Conservation (phyloP, 1,284 basidiomycete species). For the Gastroboletus turbinatus region DNA sequence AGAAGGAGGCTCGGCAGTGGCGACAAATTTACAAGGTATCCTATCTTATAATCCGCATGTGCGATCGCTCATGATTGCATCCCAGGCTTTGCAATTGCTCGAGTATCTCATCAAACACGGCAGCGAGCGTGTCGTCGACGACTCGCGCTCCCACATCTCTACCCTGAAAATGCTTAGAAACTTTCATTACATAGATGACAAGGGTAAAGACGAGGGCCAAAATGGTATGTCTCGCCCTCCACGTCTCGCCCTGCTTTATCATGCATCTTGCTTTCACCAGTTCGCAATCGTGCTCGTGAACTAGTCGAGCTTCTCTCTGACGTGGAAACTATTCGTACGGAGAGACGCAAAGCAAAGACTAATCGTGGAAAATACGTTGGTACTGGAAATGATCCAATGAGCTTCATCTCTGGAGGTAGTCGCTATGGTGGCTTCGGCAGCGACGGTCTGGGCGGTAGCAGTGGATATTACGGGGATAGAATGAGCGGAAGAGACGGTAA, state of each 20-base stretch:
- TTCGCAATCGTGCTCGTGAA: constrained; percentile 93
- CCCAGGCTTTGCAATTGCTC: constrained; percentile 85
- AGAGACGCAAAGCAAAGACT: constrained; percentile 91
- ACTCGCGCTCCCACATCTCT: constrained; percentile 91
- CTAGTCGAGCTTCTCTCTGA: constrained; percentile 88
- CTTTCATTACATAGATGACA: constrained; percentile 99
- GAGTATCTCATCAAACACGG: constrained; percentile 98
- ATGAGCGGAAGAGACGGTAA: constrained; percentile 44
- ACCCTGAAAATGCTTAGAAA: constrained; percentile 98
- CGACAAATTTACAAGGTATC: constrained; percentile 96
- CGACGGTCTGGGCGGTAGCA: constrained; percentile 54
- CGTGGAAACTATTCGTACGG: constrained; percentile 86
- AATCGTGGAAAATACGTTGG: constrained; percentile 93
- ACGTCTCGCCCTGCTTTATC: not conserved
- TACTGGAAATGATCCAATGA: constrained; percentile 76
- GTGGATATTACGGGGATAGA: constrained; percentile 40
- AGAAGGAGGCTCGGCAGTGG: constrained; percentile 98
- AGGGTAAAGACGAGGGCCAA: constrained; percentile 98
- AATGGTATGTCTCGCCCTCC: constrained; percentile 65
- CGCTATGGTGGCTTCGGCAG: constrained; percentile 85
- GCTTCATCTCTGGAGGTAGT: constrained; percentile 54
- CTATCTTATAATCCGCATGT: not conserved
- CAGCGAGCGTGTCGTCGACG: constrained; percentile 97
- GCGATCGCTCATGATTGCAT: not conserved
- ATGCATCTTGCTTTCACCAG: constrained; percentile 42